These are phyloP conservation scores for Boletus vinaceobasis DNA, from an alignment of 768 basidiomycete genomes.

Conservation along the genomic window DNA sequence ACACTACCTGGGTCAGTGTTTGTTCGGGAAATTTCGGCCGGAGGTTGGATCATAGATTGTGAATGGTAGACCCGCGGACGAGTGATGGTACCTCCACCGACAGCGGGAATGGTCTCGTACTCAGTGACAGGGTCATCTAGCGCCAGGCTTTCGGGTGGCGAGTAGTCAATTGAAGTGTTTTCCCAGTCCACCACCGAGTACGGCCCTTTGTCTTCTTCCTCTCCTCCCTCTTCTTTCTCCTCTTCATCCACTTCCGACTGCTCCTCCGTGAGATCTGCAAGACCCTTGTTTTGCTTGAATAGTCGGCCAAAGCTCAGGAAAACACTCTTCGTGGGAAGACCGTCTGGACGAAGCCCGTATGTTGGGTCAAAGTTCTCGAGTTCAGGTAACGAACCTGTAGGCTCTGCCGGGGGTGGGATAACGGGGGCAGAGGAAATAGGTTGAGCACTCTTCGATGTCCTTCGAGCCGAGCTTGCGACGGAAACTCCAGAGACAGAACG, in stretches of 20 bases:
- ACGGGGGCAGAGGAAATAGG: constrained; percentile 21
- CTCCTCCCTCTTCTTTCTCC: constrained; percentile 32
- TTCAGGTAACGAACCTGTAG: constrained; percentile 34
- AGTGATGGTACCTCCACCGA: constrained; percentile 85
- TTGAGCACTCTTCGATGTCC: constrained; percentile 19
- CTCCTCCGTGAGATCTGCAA: constrained; percentile 81
- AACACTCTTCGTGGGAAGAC: constrained; percentile 77
- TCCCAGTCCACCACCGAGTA: constrained; percentile 75
- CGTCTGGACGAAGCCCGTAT: constrained; percentile 91
- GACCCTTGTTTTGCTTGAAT: constrained; percentile 63
- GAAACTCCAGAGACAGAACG: constrained; percentile 44
- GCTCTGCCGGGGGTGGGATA: constrained; percentile 19
- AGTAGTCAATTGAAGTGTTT: constrained; percentile 46
- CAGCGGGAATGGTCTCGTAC: constrained; percentile 87
- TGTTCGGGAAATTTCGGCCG: constrained; percentile 24
- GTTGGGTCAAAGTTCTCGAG: constrained; percentile 94
- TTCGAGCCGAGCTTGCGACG: constrained; percentile 31
- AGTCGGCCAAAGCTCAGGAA: constrained; percentile 77
- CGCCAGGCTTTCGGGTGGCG: constrained; percentile 42
- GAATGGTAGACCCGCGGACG: constrained; percentile 84
- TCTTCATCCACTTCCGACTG: constrained; percentile 37
- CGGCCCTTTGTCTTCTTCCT: constrained; percentile 35
- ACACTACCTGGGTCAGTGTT: constrained; percentile 55
- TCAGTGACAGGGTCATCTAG: constrained; percentile 50
- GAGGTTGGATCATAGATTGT: constrained; percentile 67